Percentiles rank a stretch among this genome's conserved stretches.
phyloP scores from a whole-genome alignment of 192 early-diverging fungal species.

The Coemansia sp. region DNA sequence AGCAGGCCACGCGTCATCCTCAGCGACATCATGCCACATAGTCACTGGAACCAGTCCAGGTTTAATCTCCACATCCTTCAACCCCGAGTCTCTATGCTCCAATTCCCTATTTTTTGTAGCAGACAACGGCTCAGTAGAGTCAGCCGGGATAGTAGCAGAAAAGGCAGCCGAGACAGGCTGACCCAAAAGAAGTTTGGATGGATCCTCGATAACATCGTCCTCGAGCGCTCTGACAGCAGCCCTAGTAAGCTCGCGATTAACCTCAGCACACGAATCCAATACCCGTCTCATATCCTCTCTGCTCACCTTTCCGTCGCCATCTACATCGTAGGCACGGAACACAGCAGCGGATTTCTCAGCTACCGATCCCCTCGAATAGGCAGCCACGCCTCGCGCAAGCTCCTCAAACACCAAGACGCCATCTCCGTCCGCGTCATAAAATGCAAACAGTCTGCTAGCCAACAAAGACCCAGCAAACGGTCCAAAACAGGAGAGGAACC shows the following conservation, averaged over 20 bases:
- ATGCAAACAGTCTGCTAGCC: constrained; percentile 82
- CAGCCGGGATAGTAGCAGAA: constrained; percentile 74
- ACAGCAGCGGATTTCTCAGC: constrained; percentile 81
- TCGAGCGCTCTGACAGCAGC: constrained; percentile 85
- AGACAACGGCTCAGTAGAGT: background rate
- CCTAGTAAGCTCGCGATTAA: constrained; percentile 86
- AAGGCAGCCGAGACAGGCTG: constrained; percentile 92
- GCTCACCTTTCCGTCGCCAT: constrained; percentile 83
- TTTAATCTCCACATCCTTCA: background rate
- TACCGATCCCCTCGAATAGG: constrained; percentile 84
- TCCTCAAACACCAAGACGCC: constrained; percentile 78
- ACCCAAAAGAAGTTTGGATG: constrained; percentile 44
- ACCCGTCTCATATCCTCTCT: constrained; percentile 83
- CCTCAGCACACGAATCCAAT: constrained; percentile 91
- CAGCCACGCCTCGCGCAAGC: constrained; percentile 77
- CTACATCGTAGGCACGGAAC: constrained; percentile 91
- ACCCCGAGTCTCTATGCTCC: constrained; percentile 11
- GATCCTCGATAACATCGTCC: constrained; percentile 73
- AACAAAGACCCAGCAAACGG: constrained; percentile 85
- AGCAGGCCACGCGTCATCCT: constrained; percentile 76
- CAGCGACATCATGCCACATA: constrained; percentile 51
- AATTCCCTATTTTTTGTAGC: background rate
- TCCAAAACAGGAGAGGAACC: constrained; percentile 87
- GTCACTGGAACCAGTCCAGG: constrained; percentile 29
- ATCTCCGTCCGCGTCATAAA: constrained; percentile 88